Base-by-base conservation (phyloP, 2,329 filamentous ascomycete species). In the Cladosporium velox region DNA sequence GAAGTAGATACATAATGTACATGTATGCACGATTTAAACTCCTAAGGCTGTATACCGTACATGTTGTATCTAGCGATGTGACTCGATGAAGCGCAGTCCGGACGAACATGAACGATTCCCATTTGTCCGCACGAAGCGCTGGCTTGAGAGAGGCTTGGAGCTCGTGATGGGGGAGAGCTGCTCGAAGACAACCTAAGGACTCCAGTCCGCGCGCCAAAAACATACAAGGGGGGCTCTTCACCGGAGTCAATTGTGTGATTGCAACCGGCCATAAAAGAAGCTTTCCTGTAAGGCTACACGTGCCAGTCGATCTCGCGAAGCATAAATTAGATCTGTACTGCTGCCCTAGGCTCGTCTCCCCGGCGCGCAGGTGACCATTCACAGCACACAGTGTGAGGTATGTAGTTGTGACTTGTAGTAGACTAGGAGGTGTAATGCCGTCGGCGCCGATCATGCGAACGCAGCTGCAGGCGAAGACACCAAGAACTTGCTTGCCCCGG, bases 381-480 rank as follows among this genome's bases (percentile, higher is more conserved):
- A 14, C n/a, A 14, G 11, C 18, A 55, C 11, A 28, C 52, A 55
- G 41, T 47, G 1, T 41, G 15, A 6, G 6, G 35, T 18, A 2
- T 24, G 24, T 24, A 24, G 28, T 30, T 30, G 28, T 30, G 28
- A 30, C 28, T 30, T 30, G 28, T 30, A 30, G 28, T 30, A 30
- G 28, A 24, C 28, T 3, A 4, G 28, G 28, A 30, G 30, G 30
- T 10, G 30, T 32, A 32, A 10, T 32, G 30, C 28, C 52, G 15
- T 34, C 10, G 21, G 10, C 12, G 38, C 18, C 35, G 59, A 28
- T 34, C 38, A 49, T 51, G 38, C 59, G 26, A 54, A 62, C 47
- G 59, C 32, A 49, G 51, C 59, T 52, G 59, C 59, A 51, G n/a
- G 47, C 47, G 60, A 63, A 63, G 47, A 30, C 41, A 47, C 41